Evolutionary conservation across 2,329 filamentous ascomycete species (phyloP).

Genomic region (Diaporthe batatas): DNA sequence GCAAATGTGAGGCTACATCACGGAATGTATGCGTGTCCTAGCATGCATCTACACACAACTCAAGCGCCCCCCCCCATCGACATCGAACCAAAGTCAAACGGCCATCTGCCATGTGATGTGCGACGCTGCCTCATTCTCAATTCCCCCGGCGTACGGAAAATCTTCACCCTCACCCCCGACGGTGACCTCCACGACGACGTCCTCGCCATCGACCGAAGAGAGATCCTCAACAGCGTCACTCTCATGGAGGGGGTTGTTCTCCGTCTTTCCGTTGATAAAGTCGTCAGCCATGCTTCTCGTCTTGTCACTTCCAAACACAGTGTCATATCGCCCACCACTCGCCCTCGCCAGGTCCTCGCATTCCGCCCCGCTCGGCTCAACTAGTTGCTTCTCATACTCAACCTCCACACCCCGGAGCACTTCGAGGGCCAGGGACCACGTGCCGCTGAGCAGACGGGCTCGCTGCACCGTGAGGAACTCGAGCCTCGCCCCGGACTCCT

Average conservation of each 20-base stretch:
- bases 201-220: slow-evolving; percentile 13
- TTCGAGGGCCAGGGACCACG: slow-evolving; percentile 33
- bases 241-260: slow-evolving; percentile 28
- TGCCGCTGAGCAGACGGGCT: slow-evolving; percentile 26
- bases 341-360: slow-evolving; percentile 24
- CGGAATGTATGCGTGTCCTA: no score
- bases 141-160: not conserved
- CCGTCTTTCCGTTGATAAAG: slow-evolving; percentile 30
- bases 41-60: no score
- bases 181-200: slow-evolving; percentile 16
- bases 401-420: slow-evolving; percentile 30
- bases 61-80: no score
- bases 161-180: slow-evolving; percentile 9
- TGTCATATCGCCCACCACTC: not conserved
- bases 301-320: slow-evolving; percentile 16
- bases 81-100: not conserved
- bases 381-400: slow-evolving; percentile 28
- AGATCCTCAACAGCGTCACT: not conserved
- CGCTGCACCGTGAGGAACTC: slow-evolving; percentile 36
- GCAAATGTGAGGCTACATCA: no score
- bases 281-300: slow-evolving; percentile 13
- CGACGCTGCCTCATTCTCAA: not conserved
- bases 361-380: slow-evolving; percentile 33
- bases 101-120: slow-evolving; percentile 5
- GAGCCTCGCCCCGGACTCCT: not conserved